A percentile compares a stretch with the other conserved stretches of the same genome.
Evolutionary conservation across 495 filamentous ascomycete genomes (phyloP).

Genomic region (Aspergillus funiculosus): DNA sequence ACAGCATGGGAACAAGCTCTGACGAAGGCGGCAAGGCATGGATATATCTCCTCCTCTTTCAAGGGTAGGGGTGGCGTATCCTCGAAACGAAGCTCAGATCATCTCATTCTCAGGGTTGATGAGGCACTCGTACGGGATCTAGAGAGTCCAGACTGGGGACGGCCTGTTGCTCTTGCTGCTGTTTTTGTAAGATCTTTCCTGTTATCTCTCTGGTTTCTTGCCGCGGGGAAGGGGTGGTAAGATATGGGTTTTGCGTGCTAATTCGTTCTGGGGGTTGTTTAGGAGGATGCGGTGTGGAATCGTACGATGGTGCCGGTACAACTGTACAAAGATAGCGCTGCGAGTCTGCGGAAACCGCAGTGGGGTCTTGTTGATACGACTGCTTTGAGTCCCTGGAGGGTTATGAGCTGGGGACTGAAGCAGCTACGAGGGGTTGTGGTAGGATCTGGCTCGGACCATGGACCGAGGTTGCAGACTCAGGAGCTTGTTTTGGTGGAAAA

Average conservation of each 20-base stretch:
- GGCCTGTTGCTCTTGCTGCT: constrained; percentile 72
- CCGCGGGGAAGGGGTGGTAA: not conserved
- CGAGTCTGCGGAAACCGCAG: constrained; percentile 42
- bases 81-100: constrained; percentile 31
- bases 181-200: constrained; percentile 54
- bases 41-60: constrained; percentile 49
- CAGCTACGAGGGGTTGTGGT: constrained; percentile 59
- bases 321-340: constrained; percentile 55
- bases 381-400: constrained; percentile 49
- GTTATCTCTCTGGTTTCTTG: not conserved
- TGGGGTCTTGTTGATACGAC: constrained; percentile 52
- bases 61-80: not conserved
- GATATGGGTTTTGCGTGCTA: not conserved
- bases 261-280: not conserved
- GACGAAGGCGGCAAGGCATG: constrained; percentile 58
- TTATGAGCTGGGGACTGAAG: constrained; percentile 70
- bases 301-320: constrained; percentile 63
- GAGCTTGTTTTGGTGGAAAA: constrained; percentile 50
- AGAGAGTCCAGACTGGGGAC: constrained; percentile 72
- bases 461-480: constrained; percentile 30
- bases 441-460: constrained; percentile 29
- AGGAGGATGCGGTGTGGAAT: constrained; percentile 63
- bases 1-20: constrained; percentile 77
- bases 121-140: constrained; percentile 64
- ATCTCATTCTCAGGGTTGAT: constrained; percentile 61